Conservation (phyloP, 164 flowering plant genomes). For the Annona squamosa region DNA sequence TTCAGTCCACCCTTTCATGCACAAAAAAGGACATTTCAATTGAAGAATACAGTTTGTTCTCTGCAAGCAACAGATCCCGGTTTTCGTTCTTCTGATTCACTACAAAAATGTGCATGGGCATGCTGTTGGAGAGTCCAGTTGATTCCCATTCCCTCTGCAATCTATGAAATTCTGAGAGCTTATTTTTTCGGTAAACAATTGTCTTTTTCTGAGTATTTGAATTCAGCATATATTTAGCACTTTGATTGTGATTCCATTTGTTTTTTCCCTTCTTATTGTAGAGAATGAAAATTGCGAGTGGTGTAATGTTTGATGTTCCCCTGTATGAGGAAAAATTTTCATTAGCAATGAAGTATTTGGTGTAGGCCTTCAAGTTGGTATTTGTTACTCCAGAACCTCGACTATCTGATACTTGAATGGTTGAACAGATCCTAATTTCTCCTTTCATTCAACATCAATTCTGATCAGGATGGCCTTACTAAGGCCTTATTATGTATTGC, state of each 20-base stretch:
- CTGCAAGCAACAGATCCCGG: conserved; percentile 52
- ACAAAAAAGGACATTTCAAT: conserved; percentile 43
- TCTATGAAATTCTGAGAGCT: conserved; percentile 30
- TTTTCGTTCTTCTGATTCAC: conserved; percentile 62
- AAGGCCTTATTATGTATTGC: too few relatives aligned
- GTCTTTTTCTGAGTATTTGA: conserved; percentile 26
- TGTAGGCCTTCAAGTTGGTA: not conserved
- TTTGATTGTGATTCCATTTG: conserved; percentile 18
- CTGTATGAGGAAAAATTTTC: conserved; percentile 13
- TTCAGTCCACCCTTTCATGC: conserved; percentile 29
- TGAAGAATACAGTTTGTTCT: conserved; percentile 86
- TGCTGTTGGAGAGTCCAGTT: conserved; percentile 23
- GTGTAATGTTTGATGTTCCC: not conserved
- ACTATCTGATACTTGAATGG: too few relatives aligned
- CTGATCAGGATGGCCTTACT: too few relatives aligned
- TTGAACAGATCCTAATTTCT: too few relatives aligned
- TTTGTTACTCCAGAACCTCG: too few relatives aligned
- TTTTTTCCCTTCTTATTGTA: conserved; percentile 18
- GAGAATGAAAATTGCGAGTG: conserved; percentile 27
- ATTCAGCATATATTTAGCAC: conserved; percentile 22
- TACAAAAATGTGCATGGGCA: conserved; percentile 16
- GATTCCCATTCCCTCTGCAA: conserved; percentile 16
- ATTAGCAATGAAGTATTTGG: conserved; percentile 8
- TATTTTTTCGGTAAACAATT: conserved; percentile 34
- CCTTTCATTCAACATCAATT: too few relatives aligned